Conservation (phyloP, 208 protist genomes). For the Perkinsela sp. region DNA sequence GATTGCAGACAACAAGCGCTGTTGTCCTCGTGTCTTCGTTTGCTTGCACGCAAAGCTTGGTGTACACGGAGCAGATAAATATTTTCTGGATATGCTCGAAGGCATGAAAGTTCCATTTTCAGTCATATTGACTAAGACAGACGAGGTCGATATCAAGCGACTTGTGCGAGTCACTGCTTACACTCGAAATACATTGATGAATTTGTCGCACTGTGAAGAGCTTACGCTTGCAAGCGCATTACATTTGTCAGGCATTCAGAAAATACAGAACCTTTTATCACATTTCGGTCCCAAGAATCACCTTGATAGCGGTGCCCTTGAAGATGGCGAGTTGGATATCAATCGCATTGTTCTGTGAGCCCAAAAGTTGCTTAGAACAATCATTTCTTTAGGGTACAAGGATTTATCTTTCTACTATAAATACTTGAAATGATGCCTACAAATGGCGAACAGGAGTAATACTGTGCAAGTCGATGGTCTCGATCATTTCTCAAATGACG, state of each 20-base stretch:
- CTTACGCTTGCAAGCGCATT: slow-evolving; percentile 42
- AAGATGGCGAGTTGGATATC: not conserved
- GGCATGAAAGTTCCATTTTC: slow-evolving; percentile 23
- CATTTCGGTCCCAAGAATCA: slow-evolving; percentile 3
- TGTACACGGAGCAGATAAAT: slow-evolving; percentile 30
- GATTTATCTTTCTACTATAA: too few species aligned
- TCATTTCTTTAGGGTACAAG: too few species aligned
- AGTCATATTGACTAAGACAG: slow-evolving; percentile 55
- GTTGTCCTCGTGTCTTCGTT: slow-evolving; percentile 21
- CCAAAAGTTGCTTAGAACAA: too few species aligned
- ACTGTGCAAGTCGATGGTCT: too few species aligned
- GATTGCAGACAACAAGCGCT: not conserved
- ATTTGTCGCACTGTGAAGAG: slow-evolving; percentile 47
- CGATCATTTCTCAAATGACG: not conserved
- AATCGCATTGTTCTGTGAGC: too few species aligned
- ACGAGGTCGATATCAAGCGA: slow-evolving; percentile 38
- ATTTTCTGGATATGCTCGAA: slow-evolving; percentile 35
- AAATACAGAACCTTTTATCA: slow-evolving; percentile 39
- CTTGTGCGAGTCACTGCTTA: slow-evolving; percentile 39
- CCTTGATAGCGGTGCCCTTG: not conserved
- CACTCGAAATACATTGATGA: slow-evolving; percentile 36
- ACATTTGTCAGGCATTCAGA: slow-evolving; percentile 42
- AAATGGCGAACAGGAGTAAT: too few species aligned
- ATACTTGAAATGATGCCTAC: too few species aligned
- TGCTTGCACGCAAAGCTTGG: slow-evolving; percentile 28